These are phyloP conservation scores for Trichomonas vaginalis DNA, from an alignment of 208 protist species.

Conservation along the genomic window DNA sequence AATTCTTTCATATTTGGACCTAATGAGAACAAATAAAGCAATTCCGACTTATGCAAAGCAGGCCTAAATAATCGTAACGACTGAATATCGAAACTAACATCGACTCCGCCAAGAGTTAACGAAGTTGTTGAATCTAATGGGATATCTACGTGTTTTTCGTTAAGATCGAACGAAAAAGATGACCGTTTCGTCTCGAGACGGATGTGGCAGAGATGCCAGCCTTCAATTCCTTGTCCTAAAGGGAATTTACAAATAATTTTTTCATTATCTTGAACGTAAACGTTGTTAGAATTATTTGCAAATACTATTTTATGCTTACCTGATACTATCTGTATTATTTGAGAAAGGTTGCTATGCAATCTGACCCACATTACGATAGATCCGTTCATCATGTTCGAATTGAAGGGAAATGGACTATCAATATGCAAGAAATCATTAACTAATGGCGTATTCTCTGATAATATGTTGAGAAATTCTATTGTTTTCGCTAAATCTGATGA, in stretches of 20 bases:
- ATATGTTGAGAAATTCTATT: not conserved
- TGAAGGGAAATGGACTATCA: not conserved
- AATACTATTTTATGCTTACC: not conserved
- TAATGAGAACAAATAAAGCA: not conserved
- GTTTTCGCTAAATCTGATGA: not conserved
- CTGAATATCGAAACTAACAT: not conserved
- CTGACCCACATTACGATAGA: not conserved
- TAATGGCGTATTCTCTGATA: not conserved
- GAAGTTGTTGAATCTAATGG: not conserved
- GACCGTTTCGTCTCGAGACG: not conserved
- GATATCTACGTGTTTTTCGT: not conserved
- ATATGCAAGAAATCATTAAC: not conserved
- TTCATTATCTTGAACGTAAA: not conserved
- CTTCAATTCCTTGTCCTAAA: not conserved
- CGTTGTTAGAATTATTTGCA: not conserved
- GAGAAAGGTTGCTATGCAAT: not conserved
- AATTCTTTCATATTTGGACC: conserved; percentile 3
- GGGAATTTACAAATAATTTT: not conserved
- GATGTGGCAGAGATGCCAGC: not conserved
- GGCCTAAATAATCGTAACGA: not conserved
- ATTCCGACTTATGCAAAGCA: not conserved
- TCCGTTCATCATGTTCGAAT: not conserved
- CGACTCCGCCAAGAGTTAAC: not conserved
- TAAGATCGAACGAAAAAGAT: not conserved
- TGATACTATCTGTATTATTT: not conserved